Evolutionary conservation across 768 basidiomycete genomes (phyloP).

Genomic region (Leccinum broughii): DNA sequence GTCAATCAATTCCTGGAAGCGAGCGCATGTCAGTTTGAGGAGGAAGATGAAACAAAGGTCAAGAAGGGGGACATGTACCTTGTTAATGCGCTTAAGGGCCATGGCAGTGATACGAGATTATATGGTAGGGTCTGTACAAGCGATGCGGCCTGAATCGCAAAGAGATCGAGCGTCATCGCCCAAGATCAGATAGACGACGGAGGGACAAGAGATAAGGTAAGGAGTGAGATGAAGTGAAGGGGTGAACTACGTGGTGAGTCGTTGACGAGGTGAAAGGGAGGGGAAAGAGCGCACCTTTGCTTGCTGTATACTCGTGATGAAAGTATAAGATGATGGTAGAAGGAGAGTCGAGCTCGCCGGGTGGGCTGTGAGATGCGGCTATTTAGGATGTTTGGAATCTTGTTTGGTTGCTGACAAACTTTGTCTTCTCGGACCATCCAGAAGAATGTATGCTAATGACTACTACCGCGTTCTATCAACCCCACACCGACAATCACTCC

Average conservation of each 20-base stretch:
- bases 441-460: neutral
- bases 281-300: conserved; percentile 9
- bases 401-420: conserved; percentile 42
- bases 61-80: conserved; percentile 50
- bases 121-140: conserved; percentile 18
- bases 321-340: conserved; percentile 27
- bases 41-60: neutral
- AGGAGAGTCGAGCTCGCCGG: conserved; percentile 20
- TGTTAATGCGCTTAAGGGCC: conserved; percentile 99
- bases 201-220: neutral
- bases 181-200: conserved; percentile 31
- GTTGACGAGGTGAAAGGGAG: neutral
- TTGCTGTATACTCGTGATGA: neutral
- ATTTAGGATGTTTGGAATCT: conserved; percentile 38
- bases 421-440: conserved; percentile 12
- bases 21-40: conserved; percentile 1
- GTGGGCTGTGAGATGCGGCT: conserved; percentile 21
- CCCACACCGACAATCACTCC: conserved; percentile 77
- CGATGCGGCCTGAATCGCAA: conserved; percentile 16
- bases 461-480: conserved; percentile 56
- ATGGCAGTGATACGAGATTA: conserved; percentile 42
- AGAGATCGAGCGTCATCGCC: conserved; percentile 39
- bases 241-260: neutral
- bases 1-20: conserved; percentile 89
- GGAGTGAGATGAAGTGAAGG: neutral